Conservation (phyloP, 768 basidiomycete species). For the Cantharellus anzutake region DNA sequence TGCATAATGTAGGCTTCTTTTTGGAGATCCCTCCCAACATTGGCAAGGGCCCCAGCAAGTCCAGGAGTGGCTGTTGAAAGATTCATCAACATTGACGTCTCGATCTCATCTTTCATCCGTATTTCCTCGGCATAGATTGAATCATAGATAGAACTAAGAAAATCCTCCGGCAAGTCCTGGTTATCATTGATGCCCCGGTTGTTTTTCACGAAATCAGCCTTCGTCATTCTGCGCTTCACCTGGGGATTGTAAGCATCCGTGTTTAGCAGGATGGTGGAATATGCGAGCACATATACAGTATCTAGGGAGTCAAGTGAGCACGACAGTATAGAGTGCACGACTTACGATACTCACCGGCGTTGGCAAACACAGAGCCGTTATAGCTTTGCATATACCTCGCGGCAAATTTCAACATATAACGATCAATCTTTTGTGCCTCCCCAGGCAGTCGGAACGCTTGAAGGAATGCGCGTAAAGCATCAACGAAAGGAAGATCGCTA, state of each 20-base stretch:
- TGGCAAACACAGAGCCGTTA: slow-evolving; percentile 66
- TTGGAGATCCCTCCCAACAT: slow-evolving; percentile 86
- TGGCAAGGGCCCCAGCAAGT: slow-evolving; percentile 62
- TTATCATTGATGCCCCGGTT: slow-evolving; percentile 94
- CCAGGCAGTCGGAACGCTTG: slow-evolving; percentile 95
- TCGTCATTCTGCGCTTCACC: slow-evolving; percentile 87
- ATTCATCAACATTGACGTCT: slow-evolving; percentile 27
- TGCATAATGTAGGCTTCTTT: slow-evolving; percentile 91
- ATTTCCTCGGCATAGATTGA: slow-evolving; percentile 88
- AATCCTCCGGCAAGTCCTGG: slow-evolving; percentile 71
- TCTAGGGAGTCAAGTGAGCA: slow-evolving; percentile 27
- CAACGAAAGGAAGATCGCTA: slow-evolving; percentile 59
- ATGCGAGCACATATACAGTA: slow-evolving; percentile 86
- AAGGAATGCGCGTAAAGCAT: slow-evolving; percentile 75
- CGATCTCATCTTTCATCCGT: slow-evolving; percentile 95
- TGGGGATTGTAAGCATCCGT: slow-evolving; percentile 95
- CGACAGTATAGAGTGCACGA: background rate
- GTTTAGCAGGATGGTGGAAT: slow-evolving; percentile 89
- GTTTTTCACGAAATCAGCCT: slow-evolving; percentile 78
- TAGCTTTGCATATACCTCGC: slow-evolving; percentile 91
- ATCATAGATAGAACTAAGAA: slow-evolving; percentile 62
- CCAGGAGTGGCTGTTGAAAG: slow-evolving; percentile 33
- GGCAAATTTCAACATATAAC: slow-evolving; percentile 97
- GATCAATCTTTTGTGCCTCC: slow-evolving; percentile 96
- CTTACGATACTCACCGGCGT: slow-evolving; percentile 43